Evolutionary conservation across 1,284 basidiomycete genomes (phyloP), one percentile per base, ranked within the genome.

Genomic region (Marasmius fiardii): DNA sequence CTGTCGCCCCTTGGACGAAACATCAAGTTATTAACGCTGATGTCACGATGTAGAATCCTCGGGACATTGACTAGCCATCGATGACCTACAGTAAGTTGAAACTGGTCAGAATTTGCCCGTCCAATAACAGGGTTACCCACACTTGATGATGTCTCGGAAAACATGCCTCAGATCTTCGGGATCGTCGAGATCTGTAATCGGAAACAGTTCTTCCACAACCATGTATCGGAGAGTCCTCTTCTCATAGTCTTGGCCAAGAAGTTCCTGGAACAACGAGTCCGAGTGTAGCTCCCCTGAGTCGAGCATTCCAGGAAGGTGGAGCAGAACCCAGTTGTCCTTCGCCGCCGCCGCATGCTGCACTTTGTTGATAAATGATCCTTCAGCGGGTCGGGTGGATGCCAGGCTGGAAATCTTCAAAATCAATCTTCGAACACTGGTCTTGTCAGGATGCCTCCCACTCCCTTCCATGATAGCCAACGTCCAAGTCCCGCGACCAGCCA

Each of bases 1-100:
- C 21, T 21, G 0, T 41, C 39, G 1, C 33, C 18, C 11, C 23
- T 43, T 3, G 2, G 5, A 44, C 65, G 44, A 37, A 56, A 69
- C 70, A 71, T 70, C 26, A 73, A 54, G 53, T 72, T 71, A 6
- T 61, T 44, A 1, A 67, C 31, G 49, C 68, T 72, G 50, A 72
- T 57, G 44, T 73, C 68, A 1, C 60, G 60, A 45, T 73, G 69
- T 24, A 64, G 20, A 23, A 74, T 58, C 3, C 64, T 57, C 8
- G 34, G 45, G 6, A 31, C 11, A 18, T 8, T 14, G 12, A 49
- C 47, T 1, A 49, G 47, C 47, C 47, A 49, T 33, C 18, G 24
- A 26, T 49, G 26, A 33, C 47, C 47, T 49, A 16, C n/a, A 6
- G 20, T n/a, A 4, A 41, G 11, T 6, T 7, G 5, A 41, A 37